Base-by-base conservation (phyloP, 169 alveolate species). In the Plasmodium cynomolgi region DNA sequence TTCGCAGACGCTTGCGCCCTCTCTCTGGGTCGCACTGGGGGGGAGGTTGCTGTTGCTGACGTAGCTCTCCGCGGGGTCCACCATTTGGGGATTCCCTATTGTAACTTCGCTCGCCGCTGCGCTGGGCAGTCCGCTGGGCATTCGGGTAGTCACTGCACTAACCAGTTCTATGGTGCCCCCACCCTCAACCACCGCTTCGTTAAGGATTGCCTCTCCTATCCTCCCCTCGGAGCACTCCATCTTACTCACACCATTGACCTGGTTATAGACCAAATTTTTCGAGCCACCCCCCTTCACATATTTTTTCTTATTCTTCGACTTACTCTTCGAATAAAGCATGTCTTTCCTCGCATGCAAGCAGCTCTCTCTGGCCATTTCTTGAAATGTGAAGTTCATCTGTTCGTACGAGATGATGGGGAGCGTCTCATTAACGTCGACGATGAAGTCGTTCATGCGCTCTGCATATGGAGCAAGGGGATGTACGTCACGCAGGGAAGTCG, bases 401-500 rank as follows among this genome's bases (percentile, higher is more conserved):
- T 50, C 85, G 72, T 79, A 29, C 9, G 94, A 79, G 31, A 88
- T 80, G 44, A 80, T 23, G 23, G 94, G 94, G 47, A 62, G 82
- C 1, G 90, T 88, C 15, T 80, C 82, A 80, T 62, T 81, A 39
- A 79, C 83, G 54, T 88, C 94, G 23, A 88, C 77, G 72, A 88
- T 17, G 73, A 62, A 88, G 71, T 88, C 58, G 73, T 88, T 88
- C 74, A 88, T 80, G 37, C 37, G 41, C 31, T 56, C 80, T 26
- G 79, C 73, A 88, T 41, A 62, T 58, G 34, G 17, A 4, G 41
- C 79, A 75, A 17, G 62, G 62, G 20, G 62, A 17, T 50, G 62
- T 3, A 50, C 26, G 0, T 50, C 62, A 50, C 9, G 62, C 62
- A 3, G 23, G 62, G 62, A 13, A 3, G 62, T 54, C 41, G 13